Conservation (phyloP, 2,329 filamentous ascomycete species). For the Botrytis medusae region DNA sequence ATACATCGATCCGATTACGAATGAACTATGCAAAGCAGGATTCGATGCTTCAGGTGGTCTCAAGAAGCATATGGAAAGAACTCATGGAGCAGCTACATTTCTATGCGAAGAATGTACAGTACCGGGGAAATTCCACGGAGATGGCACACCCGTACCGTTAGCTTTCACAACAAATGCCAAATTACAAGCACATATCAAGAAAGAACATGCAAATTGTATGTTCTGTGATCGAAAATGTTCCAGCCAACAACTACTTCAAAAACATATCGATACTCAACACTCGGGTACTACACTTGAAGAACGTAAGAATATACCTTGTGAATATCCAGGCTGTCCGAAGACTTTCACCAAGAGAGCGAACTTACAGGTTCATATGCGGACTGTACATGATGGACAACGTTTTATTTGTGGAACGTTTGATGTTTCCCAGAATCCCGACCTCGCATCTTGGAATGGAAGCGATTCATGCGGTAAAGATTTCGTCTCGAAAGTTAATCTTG, state of each 20-base stretch:
- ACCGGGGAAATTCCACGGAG: slow-evolving; percentile 39
- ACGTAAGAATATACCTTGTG: slow-evolving; percentile 66
- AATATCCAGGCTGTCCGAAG: slow-evolving; percentile 66
- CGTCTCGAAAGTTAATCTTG: slow-evolving; percentile 72
- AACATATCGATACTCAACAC: slow-evolving; percentile 78
- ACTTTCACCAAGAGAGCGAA: slow-evolving; percentile 84
- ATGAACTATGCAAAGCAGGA: slow-evolving; percentile 59
- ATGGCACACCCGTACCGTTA: slow-evolving; percentile 45
- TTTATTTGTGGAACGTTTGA: slow-evolving; percentile 77
- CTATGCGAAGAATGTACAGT: slow-evolving; percentile 72
- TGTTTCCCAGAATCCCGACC: slow-evolving; percentile 54
- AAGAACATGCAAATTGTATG: slow-evolving; percentile 71
- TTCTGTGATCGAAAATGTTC: slow-evolving; percentile 71
- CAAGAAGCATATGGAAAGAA: slow-evolving; percentile 66
- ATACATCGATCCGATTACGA: slow-evolving; percentile 53
- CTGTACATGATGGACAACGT: slow-evolving; percentile 71
- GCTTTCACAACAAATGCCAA: slow-evolving; percentile 72
- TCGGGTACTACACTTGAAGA: slow-evolving; percentile 60
- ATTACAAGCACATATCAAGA: slow-evolving; percentile 71
- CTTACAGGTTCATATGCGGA: slow-evolving; percentile 74
- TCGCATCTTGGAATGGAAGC: slow-evolving; percentile 62
- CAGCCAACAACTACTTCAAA: slow-evolving; percentile 66
- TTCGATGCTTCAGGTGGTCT: slow-evolving; percentile 75
- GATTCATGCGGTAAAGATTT: slow-evolving; percentile 75
- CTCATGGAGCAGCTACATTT: slow-evolving; percentile 66